Conservation (phyloP, 352 stramenopile genomes). For the Phytophthora cryptogea region DNA sequence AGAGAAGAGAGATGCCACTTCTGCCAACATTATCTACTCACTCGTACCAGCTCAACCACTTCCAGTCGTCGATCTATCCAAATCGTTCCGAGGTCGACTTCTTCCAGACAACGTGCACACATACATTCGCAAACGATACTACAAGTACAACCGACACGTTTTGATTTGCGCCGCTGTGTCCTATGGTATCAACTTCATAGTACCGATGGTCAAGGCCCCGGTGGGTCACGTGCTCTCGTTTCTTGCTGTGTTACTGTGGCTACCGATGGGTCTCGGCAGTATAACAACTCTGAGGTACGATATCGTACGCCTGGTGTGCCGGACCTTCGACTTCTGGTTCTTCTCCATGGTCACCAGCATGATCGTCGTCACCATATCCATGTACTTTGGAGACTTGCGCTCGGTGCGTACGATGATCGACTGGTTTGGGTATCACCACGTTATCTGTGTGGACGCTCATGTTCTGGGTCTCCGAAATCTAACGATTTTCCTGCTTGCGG, state of each 20-base stretch:
- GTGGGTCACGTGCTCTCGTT: constrained; percentile 19
- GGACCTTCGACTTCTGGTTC: constrained; percentile 54
- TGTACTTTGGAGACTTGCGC: constrained; percentile 36
- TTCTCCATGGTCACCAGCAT: constrained; percentile 34
- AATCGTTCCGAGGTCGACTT: constrained; percentile 38
- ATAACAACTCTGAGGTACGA: constrained; percentile 40
- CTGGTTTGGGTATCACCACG: constrained; percentile 39
- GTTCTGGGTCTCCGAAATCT: constrained; percentile 29
- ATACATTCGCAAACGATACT: constrained; percentile 26
- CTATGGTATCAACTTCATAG: constrained; percentile 26
- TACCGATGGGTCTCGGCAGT: constrained; percentile 36
- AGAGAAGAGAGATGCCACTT: background rate
- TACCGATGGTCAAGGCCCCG: constrained; percentile 25
- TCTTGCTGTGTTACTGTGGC: constrained; percentile 22
- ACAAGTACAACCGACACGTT: constrained; percentile 24
- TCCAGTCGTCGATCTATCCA: constrained; percentile 40
- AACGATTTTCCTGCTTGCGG: constrained; percentile 9
- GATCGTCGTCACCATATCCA: constrained; percentile 29
- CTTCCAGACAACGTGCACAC: constrained; percentile 23
- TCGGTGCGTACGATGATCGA: constrained; percentile 30
- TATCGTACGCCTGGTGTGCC: constrained; percentile 33
- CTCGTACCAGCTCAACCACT: constrained; percentile 36
- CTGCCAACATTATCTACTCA: constrained; percentile 17
- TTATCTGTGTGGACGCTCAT: constrained; percentile 37
- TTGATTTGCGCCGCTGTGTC: constrained; percentile 19